phyloP scores from a whole-genome alignment of 768 basidiomycete species.

The Panaeolus papilionaceus region DNA sequence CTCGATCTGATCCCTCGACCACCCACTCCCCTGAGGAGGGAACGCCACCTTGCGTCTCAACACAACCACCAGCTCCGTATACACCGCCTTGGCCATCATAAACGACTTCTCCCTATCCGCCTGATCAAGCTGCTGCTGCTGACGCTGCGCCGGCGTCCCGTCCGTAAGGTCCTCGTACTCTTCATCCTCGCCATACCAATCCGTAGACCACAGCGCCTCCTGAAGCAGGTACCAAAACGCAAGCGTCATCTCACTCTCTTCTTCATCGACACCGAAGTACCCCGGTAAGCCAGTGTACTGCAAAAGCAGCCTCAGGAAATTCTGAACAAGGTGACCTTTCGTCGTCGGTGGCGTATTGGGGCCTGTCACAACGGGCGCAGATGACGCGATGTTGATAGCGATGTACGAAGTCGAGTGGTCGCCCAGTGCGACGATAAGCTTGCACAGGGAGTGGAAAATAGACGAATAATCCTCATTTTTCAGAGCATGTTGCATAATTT shows the following conservation, averaged over 20 bases:
- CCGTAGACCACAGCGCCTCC: slow-evolving; percentile 80
- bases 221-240: slow-evolving; percentile 93
- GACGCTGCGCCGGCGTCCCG: slow-evolving; percentile 36
- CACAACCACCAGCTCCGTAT: slow-evolving; percentile 76
- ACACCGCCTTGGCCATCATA: slow-evolving; percentile 74
- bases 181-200: slow-evolving; percentile 52
- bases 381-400: slow-evolving; percentile 67
- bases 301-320: slow-evolving; percentile 73
- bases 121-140: slow-evolving; percentile 28
- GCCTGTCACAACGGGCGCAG: slow-evolving; percentile 39
- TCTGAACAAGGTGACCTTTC: slow-evolving; percentile 64
- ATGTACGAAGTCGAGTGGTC: slow-evolving; percentile 88
- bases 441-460: slow-evolving; percentile 75
- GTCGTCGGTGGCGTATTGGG: slow-evolving; percentile 24
- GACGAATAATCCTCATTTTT: slow-evolving; percentile 54
- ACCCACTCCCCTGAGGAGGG: slow-evolving; percentile 59
- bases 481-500: slow-evolving; percentile 45
- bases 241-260: slow-evolving; percentile 86
- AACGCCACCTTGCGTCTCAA: slow-evolving; percentile 79
- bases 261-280: slow-evolving; percentile 83
- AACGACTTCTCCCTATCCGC: slow-evolving; percentile 42
- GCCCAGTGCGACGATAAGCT: slow-evolving; percentile 80
- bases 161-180: background rate
- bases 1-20: slow-evolving; percentile 82
- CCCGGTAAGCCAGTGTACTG: slow-evolving; percentile 77